Percentiles rank a stretch among this genome's conserved stretches.
Conservation (phyloP, 2,329 filamentous ascomycete genomes). For the Colletotrichum tropicale region DNA sequence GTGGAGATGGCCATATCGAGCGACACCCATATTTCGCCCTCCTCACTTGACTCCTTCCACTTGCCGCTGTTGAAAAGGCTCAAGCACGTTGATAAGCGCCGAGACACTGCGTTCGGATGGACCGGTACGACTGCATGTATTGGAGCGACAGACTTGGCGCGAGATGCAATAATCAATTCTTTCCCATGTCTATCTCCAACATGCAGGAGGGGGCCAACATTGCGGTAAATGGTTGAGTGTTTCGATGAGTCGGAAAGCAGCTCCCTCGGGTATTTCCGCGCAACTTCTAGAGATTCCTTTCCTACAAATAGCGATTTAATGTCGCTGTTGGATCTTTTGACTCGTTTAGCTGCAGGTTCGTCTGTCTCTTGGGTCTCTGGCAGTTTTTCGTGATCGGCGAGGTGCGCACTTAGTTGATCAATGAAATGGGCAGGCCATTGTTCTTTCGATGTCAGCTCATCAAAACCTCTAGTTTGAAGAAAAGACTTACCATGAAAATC, state of each 20-base stretch:
- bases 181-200: not conserved
- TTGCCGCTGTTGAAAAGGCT: not conserved
- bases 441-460: not conserved
- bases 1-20: constrained; percentile 34
- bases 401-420: not conserved
- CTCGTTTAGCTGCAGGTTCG: not conserved
- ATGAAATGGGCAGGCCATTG: constrained; percentile 7
- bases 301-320: not conserved
- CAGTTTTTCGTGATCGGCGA: not conserved
- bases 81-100: constrained; percentile 16
- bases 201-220: not conserved
- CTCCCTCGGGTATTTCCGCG: not conserved
- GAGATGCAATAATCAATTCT: not conserved
- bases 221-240: not conserved
- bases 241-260: not conserved
- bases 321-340: not conserved
- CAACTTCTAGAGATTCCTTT: not conserved
- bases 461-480: not conserved
- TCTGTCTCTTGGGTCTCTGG: not conserved
- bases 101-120: not conserved
- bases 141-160: not conserved
- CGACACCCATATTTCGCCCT: constrained; percentile 35
- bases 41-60: constrained; percentile 15
- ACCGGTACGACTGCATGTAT: not conserved
- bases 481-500: constrained; percentile 5